Evolutionary conservation across 805 yeast genomes (phyloP), one percentile per base, ranked within the genome.

Genomic region (Hanseniaspora taiwanica): DNA sequence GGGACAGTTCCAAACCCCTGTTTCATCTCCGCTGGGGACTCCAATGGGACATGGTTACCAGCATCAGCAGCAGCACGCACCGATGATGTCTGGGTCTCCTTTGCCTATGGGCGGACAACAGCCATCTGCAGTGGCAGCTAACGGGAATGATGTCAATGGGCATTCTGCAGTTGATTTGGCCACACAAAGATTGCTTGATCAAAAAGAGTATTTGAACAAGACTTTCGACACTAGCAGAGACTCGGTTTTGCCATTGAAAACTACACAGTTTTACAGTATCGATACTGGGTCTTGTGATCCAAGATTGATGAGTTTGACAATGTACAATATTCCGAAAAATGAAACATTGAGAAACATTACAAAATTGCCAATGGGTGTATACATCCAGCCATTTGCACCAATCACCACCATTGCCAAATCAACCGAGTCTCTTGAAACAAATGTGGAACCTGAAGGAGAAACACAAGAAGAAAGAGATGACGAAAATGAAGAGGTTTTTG

Each of bases 221-320:
- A 56, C 72, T 1, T 87, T 83, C 58, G 68, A 70, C 37, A 81
- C 96, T 1, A 76, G 82, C 50, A 76, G 78, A 54, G 76, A 84
- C 52, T 78, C 84, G 1, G 69, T 74, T 9, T 94, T 97, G 4
- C 97, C 97, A 3, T 65, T 76, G 12, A 78, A 94, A 0, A 82
- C 89, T 0, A 73, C 84, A 1, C 78, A 74, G 46, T 83, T 67
- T 53, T 66, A 64, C 36, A 72, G 80, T 1, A 64, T 73, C 21
- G 97, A 91, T 56, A 94, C 87, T 56, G 94, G 94, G 5, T 74
- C 78, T 7, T 75, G 94, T 3, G 75, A 83, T 19, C 91, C 97
- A 3, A 74, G 82, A 44, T 77, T 77, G 56, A 72, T 82, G 54
- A 69, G 94, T 44, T 63, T 83, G 46, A 67, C 94, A 4, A 73